Base-by-base conservation (phyloP, 805 yeast genomes). In the Yamadazyma sp. region DNA sequence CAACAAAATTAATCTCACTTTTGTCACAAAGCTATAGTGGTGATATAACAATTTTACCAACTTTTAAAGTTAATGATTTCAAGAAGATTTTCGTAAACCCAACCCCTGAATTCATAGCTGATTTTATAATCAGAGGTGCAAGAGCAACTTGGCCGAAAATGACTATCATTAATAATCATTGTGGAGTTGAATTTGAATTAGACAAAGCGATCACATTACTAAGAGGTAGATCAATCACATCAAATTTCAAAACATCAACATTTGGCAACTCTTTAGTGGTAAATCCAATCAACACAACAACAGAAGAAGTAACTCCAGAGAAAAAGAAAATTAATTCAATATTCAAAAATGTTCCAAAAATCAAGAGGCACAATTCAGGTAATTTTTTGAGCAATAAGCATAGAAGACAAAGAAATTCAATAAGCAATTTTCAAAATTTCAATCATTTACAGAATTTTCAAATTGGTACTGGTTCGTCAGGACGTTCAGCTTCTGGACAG, bases 91-190 rank as follows among this genome's bases (percentile, higher is more conserved):
- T 93, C 47, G 71, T 74, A 14, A 91, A 93, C 52, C 99, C 99
- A 1, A 75, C 89, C 0, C 80, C 84, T 0, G 85, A 78, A 35
- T 86, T 84, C 48, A 56, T 89, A 28, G 56, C 80, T 30, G 82
- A 81, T 38, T 76, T 85, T 39, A 74, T 82, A 2, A 69, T 79
- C 25, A 72, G 94, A 43, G 98, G 98, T 1, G 93, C 95, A 1
- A 66, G 86, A 38, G 91, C 96, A 0, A 82, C 96, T 0, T 91
- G 98, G 97, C 95, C 96, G 0, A 86, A 86, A 51, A 58, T 93
- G 4, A 77, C 95, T 2, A 71, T 89, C 28, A 86, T 91, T 30
- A 74, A 81, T 46, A 91, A 93, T 55, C 96, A 87, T 52, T 88
- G 96, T 58, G 80, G 93, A 0, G 77, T 88, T 21, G 98, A 91